phyloP scores from a whole-genome alignment of 495 filamentous ascomycete genomes.

The Darksidea phi region DNA sequence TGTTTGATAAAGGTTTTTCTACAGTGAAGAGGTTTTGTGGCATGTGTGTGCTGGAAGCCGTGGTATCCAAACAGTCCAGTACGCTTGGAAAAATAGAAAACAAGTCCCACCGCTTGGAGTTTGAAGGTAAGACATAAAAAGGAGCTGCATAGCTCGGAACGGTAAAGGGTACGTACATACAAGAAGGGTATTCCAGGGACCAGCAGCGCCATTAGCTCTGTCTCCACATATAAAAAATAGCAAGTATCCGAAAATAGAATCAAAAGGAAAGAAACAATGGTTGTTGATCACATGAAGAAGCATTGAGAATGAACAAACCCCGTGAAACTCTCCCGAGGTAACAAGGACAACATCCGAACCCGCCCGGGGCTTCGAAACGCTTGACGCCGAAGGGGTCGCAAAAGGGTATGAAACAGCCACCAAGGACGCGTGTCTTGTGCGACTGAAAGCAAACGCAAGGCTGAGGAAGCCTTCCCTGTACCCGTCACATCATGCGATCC shows the following conservation, averaged over 20 bases:
- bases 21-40: conserved; percentile 21
- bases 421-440: conserved; percentile 9
- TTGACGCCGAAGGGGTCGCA: conserved; percentile 13
- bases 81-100: neutral
- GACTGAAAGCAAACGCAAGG: neutral
- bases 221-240: conserved; percentile 1
- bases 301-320: neutral
- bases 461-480: neutral
- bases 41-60: no score
- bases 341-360: conserved; percentile 9
- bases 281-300: neutral
- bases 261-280: neutral
- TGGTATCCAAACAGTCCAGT: no score
- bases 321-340: no score
- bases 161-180: no score
- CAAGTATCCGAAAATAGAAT: neutral
- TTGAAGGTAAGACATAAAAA: no score
- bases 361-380: conserved; percentile 1
- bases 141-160: no score
- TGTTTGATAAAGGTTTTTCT: conserved; percentile 9
- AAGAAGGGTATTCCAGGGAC: conserved; percentile 30
- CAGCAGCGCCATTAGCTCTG: conserved; percentile 4
- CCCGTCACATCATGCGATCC: neutral
- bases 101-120: neutral
- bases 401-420: conserved; percentile 32